Base-by-base conservation (phyloP, 2,329 filamentous ascomycete species). In the Xylariaceae sp. region DNA sequence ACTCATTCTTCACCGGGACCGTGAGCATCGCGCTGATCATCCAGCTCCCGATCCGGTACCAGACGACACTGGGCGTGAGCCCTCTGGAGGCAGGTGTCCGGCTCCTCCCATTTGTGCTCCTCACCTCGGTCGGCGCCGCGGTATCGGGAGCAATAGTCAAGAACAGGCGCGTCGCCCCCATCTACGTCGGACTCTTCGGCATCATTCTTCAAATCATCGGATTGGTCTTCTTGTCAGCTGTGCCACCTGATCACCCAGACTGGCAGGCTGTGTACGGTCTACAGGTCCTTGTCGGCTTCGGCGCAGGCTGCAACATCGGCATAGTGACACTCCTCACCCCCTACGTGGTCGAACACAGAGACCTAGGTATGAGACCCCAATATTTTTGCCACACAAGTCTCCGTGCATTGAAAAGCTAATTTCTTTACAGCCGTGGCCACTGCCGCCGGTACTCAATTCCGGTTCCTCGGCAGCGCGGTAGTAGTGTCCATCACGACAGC, bases 401-500 rank as follows among this genome's bases (percentile, higher is more conserved):
- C n/a, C n/a, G n/a, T 18, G 23, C 5, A 7, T 7, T 24, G 27
- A 11, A 17, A 30, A 3, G 12, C 26, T 41, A 36, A 41, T 21
- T 24, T 18, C 5, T 16, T 12, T 11, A 28, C 24, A 47, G 46
- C 46, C 15, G 40, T 51, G 3, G 46, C 37, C 12, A 40, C 46
- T 5, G 48, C 41, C 17, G 41, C 44, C 13, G 44, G 31, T 7
- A 43, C 41, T 3, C 48, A 51, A 21, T 46, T 51, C 17, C 36
- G 48, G 7, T 49, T 51, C 15, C 31, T 51, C 3, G 48, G 48
- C n/a, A 42, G 44, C 12, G 40, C 40, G 3, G 27, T 47, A 7
- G 46, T 47, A 8, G 39, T 50, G 2, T 41, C 48, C 3, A 45
- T 49, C 12, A 40, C 40, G n/a, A 50, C 48, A 9, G 43, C 48